These are phyloP conservation scores for Solanum hybrid DNA, from an alignment of 305 asterid species.

Conservation along the genomic window DNA sequence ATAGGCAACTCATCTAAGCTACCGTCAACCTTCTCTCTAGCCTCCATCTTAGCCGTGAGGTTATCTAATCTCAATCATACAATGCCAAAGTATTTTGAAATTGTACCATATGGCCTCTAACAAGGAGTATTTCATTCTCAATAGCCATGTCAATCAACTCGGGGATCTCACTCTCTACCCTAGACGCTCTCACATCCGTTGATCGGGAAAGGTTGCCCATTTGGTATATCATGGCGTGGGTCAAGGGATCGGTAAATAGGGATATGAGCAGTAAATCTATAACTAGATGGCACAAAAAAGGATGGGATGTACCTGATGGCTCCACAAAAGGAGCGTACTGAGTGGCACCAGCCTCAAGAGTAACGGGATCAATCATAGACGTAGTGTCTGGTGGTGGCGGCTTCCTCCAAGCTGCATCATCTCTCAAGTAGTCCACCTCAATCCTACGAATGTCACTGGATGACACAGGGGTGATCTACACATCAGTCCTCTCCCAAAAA, in stretches of 20 bases:
- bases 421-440: neutral
- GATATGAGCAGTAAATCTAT: neutral
- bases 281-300: neutral
- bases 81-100: neutral
- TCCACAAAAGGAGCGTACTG: neutral
- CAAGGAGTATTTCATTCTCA: neutral
- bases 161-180: neutral
- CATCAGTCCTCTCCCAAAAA: neutral
- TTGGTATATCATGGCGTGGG: neutral
- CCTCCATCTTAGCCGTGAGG: neutral
- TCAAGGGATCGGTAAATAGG: neutral
- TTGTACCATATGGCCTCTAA: neutral
- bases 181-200: neutral
- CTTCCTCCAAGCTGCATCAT: neutral
- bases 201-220: neutral
- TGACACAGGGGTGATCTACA: neutral
- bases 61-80: neutral
- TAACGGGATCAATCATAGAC: neutral
- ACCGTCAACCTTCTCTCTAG: neutral
- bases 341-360: neutral
- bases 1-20: neutral
- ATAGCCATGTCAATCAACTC: neutral
- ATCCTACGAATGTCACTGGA: neutral
- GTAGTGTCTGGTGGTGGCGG: neutral
- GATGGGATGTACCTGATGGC: neutral